phyloP scores from a whole-genome alignment of 1,139 yeast genomes.

The Pichia sp. region DNA sequence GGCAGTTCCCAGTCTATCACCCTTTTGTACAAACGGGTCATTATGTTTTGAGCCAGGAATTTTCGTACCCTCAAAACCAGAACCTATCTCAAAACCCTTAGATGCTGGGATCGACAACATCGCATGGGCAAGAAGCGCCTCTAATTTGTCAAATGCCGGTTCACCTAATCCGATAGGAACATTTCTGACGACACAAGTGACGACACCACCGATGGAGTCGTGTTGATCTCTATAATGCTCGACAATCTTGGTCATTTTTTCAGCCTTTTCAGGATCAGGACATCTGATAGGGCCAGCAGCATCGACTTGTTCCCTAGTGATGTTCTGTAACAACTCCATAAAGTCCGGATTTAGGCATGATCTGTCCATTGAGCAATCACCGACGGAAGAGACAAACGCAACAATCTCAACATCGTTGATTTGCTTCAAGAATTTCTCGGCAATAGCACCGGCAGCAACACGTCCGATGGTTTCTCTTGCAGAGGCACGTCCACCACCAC shows the following conservation, averaged over 20 bases:
- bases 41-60: constrained; percentile 94
- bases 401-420: constrained; percentile 88
- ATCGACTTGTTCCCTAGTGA: constrained; percentile 87
- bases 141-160: constrained; percentile 94
- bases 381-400: constrained; percentile 92
- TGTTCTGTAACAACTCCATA: constrained; percentile 59
- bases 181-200: constrained; percentile 93
- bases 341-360: constrained; percentile 63
- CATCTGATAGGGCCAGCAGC: constrained; percentile 88
- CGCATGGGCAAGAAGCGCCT: constrained; percentile 93
- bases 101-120: constrained; percentile 97
- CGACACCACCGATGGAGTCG: constrained; percentile 97
- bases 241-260: constrained; percentile 78
- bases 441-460: constrained; percentile 98
- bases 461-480: constrained; percentile 98
- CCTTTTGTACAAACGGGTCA: constrained; percentile 63
- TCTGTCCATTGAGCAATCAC: constrained; percentile 71
- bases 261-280: constrained; percentile 72
- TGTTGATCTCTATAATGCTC: constrained; percentile 81
- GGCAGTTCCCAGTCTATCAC: constrained; percentile 65
- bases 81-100: constrained; percentile 95
- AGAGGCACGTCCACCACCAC: constrained; percentile 96
- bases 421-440: constrained; percentile 78
- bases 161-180: constrained; percentile 94
- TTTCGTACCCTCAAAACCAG: constrained; percentile 86